Percentiles rank a stretch among this genome's conserved stretches.
phyloP scores from a whole-genome alignment of 345 rosid genomes.

The Durio zibethinus region DNA sequence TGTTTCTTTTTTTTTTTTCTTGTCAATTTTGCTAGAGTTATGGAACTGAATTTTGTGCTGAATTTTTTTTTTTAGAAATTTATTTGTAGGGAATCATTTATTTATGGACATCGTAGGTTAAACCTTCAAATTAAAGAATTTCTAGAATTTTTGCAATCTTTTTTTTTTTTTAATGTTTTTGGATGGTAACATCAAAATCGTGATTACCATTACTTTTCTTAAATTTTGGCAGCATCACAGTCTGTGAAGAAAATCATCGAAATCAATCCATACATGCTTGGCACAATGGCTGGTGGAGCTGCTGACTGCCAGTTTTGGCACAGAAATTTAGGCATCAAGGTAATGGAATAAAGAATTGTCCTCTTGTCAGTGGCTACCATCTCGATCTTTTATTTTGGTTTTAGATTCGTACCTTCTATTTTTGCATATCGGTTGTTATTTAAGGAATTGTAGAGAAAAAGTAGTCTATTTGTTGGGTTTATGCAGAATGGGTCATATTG shows the following conservation, averaged over 20 bases:
- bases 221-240: slow-evolving; percentile 57
- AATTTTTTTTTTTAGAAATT: not conserved
- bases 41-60: not conserved
- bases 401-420: not conserved
- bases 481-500: not conserved
- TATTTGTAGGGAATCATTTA: not conserved
- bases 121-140: not conserved
- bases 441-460: not conserved
- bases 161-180: not conserved
- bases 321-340: slow-evolving; percentile 78
- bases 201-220: not conserved
- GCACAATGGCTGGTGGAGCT: slow-evolving; percentile 90
- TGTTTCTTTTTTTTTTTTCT: slow-evolving; percentile 20
- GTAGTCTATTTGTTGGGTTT: not conserved
- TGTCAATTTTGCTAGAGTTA: not conserved
- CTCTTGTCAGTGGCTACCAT: not conserved
- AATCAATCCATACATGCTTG: slow-evolving; percentile 82
- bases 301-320: slow-evolving; percentile 92
- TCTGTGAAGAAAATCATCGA: slow-evolving; percentile 79
- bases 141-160: not conserved
- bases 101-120: not conserved
- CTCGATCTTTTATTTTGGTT: not conserved
- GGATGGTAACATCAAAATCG: not conserved
- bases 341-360: slow-evolving; percentile 9
- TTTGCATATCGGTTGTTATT: not conserved